Evolutionary conservation across 768 basidiomycete species (phyloP).

Genomic region (Butyriboletus loyo): DNA sequence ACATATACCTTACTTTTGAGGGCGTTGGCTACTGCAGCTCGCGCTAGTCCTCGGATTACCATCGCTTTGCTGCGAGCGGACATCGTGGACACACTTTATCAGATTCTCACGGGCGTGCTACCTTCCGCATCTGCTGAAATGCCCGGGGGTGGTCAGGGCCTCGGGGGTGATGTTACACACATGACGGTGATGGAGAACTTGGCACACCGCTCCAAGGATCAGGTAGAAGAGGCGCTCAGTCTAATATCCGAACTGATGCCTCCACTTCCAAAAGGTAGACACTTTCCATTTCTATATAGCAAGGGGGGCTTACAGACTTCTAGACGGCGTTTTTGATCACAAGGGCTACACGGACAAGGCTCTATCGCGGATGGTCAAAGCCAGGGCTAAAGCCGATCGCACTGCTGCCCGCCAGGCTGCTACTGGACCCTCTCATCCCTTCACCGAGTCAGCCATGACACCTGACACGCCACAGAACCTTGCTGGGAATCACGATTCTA

Average conservation of each 20-base stretch:
- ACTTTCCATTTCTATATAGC: not conserved
- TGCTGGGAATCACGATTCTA: conserved; percentile 20
- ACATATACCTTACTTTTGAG: conserved; percentile 88
- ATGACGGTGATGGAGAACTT: conserved; percentile 99
- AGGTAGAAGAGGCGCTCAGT: conserved; percentile 90
- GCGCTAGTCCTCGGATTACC: conserved; percentile 85
- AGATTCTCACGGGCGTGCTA: conserved; percentile 91
- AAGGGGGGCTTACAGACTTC: conserved; percentile 2
- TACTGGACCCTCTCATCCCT: conserved; percentile 29
- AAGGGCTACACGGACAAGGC: conserved; percentile 88
- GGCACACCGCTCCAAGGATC: conserved; percentile 94
- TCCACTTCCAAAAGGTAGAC: conserved; percentile 82
- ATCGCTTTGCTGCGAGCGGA: conserved; percentile 86
- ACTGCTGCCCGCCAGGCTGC: conserved; percentile 62
- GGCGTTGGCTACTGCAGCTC: conserved; percentile 83
- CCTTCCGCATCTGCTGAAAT: conserved; percentile 58
- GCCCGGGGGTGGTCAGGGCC: conserved; percentile 65
- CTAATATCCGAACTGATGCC: conserved; percentile 91
- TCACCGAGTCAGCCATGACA: conserved; percentile 22
- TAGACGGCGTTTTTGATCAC: conserved; percentile 95
- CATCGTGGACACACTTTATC: conserved; percentile 89
- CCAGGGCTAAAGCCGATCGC: conserved; percentile 79
- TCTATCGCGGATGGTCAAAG: conserved; percentile 69
- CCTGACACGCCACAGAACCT: conserved; percentile 18
- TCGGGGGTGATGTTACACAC: conserved; percentile 87